phyloP scores from a whole-genome alignment of 1,139 yeast species.

The Suzukiozyma palmioleophila region DNA sequence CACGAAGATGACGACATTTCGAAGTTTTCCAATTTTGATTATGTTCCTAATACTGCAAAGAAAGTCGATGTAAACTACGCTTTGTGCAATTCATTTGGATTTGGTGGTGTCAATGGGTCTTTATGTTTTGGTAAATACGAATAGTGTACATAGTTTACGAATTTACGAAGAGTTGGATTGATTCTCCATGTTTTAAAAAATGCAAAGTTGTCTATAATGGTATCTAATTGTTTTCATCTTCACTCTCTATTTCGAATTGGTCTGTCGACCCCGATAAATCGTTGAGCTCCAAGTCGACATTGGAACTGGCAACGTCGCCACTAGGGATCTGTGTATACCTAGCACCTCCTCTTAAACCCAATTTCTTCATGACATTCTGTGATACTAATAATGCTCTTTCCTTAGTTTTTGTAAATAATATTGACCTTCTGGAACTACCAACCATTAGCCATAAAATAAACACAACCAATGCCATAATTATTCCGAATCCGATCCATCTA shows the following conservation, averaged over 20 bases:
- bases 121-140: constrained; percentile 18
- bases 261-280: constrained; percentile 4
- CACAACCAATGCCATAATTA: constrained; percentile 38
- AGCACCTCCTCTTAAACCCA: constrained; percentile 4
- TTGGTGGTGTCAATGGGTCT: constrained; percentile 94
- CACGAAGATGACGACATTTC: constrained; percentile 34
- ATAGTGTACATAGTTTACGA: not conserved
- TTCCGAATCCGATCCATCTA: constrained; percentile 52
- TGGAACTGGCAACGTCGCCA: constrained; percentile 6
- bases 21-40: constrained; percentile 51
- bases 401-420: constrained; percentile 10
- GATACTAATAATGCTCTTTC: constrained; percentile 5
- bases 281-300: constrained; percentile 9
- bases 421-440: constrained; percentile 32
- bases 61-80: constrained; percentile 49
- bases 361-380: not conserved
- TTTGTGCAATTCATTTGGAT: constrained; percentile 88
- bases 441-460: constrained; percentile 45
- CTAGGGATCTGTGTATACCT: constrained; percentile 8
- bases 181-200: not conserved
- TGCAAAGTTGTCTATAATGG: no score
- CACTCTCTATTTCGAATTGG: constrained; percentile 16
- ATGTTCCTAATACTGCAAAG: constrained; percentile 50
- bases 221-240: constrained; percentile 10
- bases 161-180: not conserved